A percentile compares a stretch with the other conserved stretches of the same genome.
Conservation (phyloP, 2,329 filamentous ascomycete species). For the Albifimbria verrucaria region DNA sequence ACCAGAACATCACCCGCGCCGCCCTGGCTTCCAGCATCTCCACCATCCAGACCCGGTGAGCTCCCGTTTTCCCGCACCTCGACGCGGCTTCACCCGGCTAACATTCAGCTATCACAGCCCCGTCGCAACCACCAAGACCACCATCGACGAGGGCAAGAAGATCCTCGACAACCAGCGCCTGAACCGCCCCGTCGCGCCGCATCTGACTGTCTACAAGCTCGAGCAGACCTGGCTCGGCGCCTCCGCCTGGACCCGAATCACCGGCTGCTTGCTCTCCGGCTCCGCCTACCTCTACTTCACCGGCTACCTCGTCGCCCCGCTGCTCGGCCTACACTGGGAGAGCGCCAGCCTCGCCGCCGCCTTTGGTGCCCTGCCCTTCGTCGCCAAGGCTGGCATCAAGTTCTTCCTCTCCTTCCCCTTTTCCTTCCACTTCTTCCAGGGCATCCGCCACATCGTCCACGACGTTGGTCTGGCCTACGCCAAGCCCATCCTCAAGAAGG, state of each 20-base stretch:
- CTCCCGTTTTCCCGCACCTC: constrained; percentile 1
- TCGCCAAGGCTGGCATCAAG: constrained; percentile 57
- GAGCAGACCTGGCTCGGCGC: constrained; percentile 82
- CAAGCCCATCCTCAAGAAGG: constrained; percentile 42
- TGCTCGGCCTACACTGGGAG: constrained; percentile 64
- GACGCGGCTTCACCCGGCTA: background rate
- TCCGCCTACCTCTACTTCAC: constrained; percentile 75
- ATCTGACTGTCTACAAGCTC: constrained; percentile 81
- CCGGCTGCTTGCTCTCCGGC: constrained; percentile 70
- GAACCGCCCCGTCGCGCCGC: constrained; percentile 77
- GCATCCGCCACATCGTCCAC: constrained; percentile 51
- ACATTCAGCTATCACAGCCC: constrained; percentile 26
- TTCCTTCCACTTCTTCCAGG: constrained; percentile 54
- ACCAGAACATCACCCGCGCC: constrained; percentile 44
- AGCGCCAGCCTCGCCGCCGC: constrained; percentile 57
- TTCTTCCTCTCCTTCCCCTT: constrained; percentile 57
- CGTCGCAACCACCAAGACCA: constrained; percentile 56
- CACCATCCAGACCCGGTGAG: constrained; percentile 46
- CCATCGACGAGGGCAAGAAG: constrained; percentile 48
- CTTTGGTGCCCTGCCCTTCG: constrained; percentile 56
- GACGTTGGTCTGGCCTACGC: constrained; percentile 50
- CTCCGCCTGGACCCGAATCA: constrained; percentile 75
- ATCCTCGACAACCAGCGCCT: constrained; percentile 81
- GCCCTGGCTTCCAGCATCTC: constrained; percentile 39
- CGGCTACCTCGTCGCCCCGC: constrained; percentile 76